A percentile compares a stretch with the other conserved stretches of the same genome.
Evolutionary conservation across 2,329 filamentous ascomycete genomes (phyloP).

Genomic region (Remersonia thermophila): DNA sequence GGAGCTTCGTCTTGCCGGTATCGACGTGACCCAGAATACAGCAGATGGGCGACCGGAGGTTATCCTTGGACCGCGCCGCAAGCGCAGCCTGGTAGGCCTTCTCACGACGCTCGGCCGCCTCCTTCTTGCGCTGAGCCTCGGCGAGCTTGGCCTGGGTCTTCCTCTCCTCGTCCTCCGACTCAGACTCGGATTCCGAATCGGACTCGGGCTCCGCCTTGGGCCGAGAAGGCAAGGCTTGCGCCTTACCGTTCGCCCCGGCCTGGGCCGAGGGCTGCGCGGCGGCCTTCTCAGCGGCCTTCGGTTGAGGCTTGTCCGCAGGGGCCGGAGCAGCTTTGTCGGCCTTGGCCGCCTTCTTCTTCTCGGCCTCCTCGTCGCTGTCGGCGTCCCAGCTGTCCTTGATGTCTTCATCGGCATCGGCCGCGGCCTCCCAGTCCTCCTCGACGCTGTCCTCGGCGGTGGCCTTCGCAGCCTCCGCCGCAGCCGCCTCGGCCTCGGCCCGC

Average conservation of each 20-base stretch:
- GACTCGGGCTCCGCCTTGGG: constrained; percentile 28
- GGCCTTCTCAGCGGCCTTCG: background rate
- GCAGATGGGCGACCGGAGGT: constrained; percentile 94
- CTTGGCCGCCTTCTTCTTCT: constrained; percentile 20
- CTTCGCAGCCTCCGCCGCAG: constrained; percentile 38
- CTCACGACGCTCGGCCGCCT: constrained; percentile 77
- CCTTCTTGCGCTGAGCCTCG: constrained; percentile 68
- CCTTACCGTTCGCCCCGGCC: constrained; percentile 27
- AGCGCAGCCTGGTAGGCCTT: constrained; percentile 85
- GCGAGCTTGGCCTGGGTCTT: constrained; percentile 60
- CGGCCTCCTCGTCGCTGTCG: constrained; percentile 59
- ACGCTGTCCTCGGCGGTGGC: constrained; percentile 41
- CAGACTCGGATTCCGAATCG: constrained; percentile 54
- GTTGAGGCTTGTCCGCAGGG: background rate
- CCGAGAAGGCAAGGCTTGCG: constrained; percentile 20
- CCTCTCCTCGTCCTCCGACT: constrained; percentile 59
- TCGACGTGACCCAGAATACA: constrained; percentile 99
- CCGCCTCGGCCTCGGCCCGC: constrained; percentile 44
- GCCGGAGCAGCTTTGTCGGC: background rate
- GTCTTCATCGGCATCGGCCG: constrained; percentile 61
- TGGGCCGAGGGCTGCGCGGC: constrained; percentile 9
- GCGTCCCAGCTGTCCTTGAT: constrained; percentile 96
- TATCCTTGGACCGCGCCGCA: constrained; percentile 81
- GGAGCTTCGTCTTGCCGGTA: constrained; percentile 98
- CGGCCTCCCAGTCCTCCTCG: constrained; percentile 80